phyloP scores from a whole-genome alignment of 2,329 filamentous ascomycete genomes.

The Exophiala viscosa region DNA sequence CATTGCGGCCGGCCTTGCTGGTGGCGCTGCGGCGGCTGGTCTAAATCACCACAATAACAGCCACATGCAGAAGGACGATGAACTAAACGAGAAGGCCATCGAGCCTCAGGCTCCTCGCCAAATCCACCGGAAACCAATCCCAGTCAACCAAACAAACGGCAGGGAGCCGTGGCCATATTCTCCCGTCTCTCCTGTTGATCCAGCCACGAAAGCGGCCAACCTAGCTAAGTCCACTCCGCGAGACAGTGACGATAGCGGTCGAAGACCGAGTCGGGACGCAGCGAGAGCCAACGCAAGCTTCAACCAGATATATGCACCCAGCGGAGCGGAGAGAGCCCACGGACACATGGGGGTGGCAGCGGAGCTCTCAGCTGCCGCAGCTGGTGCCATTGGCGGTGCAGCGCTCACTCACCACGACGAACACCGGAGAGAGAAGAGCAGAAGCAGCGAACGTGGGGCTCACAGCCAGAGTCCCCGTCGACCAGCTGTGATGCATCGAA shows the following conservation, averaged over 20 bases:
- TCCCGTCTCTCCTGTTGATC: constrained; percentile 18
- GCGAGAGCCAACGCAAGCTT: constrained; percentile 18
- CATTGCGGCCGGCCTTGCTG: constrained; percentile 20
- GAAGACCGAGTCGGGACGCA: constrained; percentile 13
- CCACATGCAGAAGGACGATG: constrained; percentile 7
- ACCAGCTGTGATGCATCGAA: background rate
- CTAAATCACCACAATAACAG: constrained; percentile 13
- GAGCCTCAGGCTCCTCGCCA: background rate
- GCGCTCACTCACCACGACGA: constrained; percentile 9
- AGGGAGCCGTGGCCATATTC: constrained; percentile 24
- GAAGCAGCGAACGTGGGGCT: constrained; percentile 8
- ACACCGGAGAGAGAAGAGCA: constrained; percentile 9
- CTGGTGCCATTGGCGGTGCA: constrained; percentile 9
- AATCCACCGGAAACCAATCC: constrained; percentile 21
- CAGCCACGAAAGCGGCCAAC: background rate
- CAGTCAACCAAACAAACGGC: constrained; percentile 13
- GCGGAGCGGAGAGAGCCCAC: background rate
- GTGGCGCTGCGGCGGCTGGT: constrained; percentile 19
- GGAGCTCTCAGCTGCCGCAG: constrained; percentile 11
- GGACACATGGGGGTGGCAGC: background rate
- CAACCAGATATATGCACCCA: constrained; percentile 12
- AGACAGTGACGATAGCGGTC: constrained; percentile 8
- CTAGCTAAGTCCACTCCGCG: background rate
- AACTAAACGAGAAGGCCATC: background rate
- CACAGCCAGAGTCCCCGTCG: constrained; percentile 3